Evolutionary conservation across 2,329 filamentous ascomycete genomes (phyloP).

Genomic region (Neurospora sp.): DNA sequence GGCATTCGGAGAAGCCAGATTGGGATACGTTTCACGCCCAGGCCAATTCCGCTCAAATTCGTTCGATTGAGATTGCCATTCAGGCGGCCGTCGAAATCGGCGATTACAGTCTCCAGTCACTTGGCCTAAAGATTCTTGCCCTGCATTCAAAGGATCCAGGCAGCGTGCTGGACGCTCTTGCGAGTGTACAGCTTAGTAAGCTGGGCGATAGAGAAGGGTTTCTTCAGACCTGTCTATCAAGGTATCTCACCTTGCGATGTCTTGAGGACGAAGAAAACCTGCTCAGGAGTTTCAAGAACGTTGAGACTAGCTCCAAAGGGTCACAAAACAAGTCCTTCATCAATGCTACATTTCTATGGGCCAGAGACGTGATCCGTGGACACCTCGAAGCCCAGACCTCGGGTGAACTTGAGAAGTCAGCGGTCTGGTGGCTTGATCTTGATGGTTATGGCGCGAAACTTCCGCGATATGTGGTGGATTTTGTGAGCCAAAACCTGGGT

Average conservation of each 20-base stretch:
- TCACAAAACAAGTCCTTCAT: neutral
- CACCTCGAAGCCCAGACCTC: neutral
- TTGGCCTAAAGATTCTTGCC: slow-evolving; percentile 9
- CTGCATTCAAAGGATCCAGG: slow-evolving; percentile 8
- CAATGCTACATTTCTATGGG: neutral
- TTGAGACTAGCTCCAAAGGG: neutral
- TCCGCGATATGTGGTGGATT: neutral
- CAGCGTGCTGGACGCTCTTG: slow-evolving; percentile 6
- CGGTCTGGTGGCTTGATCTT: neutral
- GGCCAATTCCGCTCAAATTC: slow-evolving; percentile 1
- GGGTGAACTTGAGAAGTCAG: neutral
- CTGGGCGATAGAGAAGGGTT: slow-evolving; percentile 14
- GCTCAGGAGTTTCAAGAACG: neutral
- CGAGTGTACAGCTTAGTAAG: slow-evolving; percentile 5
- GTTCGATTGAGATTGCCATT: slow-evolving; percentile 6
- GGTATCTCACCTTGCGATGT: slow-evolving; percentile 3
- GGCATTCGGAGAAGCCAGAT: slow-evolving; percentile 4
- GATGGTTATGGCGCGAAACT: neutral
- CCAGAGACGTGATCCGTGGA: neutral
- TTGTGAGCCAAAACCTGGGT: neutral
- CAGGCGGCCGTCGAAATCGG: slow-evolving; percentile 6
- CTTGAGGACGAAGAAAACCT: slow-evolving; percentile 1
- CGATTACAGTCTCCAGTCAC: slow-evolving; percentile 8
- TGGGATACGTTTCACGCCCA: slow-evolving; percentile 9
- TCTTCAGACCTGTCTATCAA: slow-evolving; percentile 11